Percentiles rank a stretch among this genome's conserved stretches.
These are phyloP conservation scores for Apiosordaria backusii DNA, from an alignment of 495 filamentous ascomycete genomes.

Conservation along the genomic window DNA sequence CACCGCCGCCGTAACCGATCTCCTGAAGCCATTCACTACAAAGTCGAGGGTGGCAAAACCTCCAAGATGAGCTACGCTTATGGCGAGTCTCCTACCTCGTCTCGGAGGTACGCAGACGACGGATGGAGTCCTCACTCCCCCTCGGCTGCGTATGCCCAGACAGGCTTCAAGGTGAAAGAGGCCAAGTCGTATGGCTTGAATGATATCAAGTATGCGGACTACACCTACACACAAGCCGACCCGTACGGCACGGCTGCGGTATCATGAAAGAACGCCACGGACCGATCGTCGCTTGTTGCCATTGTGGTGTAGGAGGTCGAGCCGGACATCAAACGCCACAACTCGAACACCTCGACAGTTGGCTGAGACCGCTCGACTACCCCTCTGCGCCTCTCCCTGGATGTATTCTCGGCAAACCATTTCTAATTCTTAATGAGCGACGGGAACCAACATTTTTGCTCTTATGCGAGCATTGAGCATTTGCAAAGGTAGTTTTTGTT, in stretches of 20 bases:
- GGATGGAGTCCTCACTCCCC: slow-evolving; percentile 3
- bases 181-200: slow-evolving; percentile 14
- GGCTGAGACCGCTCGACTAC: neutral
- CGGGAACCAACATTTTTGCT: neutral
- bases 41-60: slow-evolving; percentile 26
- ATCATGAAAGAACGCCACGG: neutral
- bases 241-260: neutral
- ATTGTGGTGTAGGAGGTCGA: neutral
- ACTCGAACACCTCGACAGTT: neutral
- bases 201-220: slow-evolving; percentile 27
- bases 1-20: slow-evolving; percentile 23
- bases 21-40: slow-evolving; percentile 24
- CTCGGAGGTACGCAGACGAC: slow-evolving; percentile 18
- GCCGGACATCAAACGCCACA: neutral
- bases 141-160: slow-evolving; percentile 16
- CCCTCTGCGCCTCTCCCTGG: neutral
- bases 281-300: neutral
- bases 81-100: slow-evolving; percentile 24
- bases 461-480: neutral
- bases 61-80: slow-evolving; percentile 25
- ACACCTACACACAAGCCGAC: slow-evolving; percentile 7
- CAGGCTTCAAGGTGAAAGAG: slow-evolving; percentile 25
- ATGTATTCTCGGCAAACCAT: slow-evolving; percentile 16
- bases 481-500: neutral
- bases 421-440: slow-evolving; percentile 23